Conservation (phyloP, 108 stramenopile species). For the Nitzschia palea region DNA sequence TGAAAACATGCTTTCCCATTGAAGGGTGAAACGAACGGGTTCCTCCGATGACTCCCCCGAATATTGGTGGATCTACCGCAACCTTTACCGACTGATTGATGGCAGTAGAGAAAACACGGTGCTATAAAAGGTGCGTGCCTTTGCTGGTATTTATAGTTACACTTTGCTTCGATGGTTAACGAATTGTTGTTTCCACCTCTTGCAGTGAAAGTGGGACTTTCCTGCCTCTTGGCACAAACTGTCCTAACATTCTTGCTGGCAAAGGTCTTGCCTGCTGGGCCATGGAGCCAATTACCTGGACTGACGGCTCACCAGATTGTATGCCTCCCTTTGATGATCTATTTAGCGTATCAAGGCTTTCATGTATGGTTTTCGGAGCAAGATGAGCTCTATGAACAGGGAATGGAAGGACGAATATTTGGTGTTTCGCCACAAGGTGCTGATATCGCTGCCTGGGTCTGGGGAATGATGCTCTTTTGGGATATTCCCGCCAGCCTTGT, state of each 20-base stretch:
- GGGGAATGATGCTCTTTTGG: conserved; percentile 51
- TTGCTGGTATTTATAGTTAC: too few relatives aligned
- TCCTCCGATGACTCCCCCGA: too few relatives aligned
- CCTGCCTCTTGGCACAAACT: background rate
- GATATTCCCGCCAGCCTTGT: conserved; percentile 48
- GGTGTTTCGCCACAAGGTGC: conserved; percentile 6
- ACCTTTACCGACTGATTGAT: too few relatives aligned
- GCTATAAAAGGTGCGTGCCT: too few relatives aligned
- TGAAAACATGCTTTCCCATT: too few relatives aligned
- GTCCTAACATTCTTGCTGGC: conserved; percentile 2
- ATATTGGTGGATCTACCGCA: too few relatives aligned
- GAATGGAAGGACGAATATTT: background rate
- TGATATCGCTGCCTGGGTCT: conserved; percentile 11
- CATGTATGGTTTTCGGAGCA: conserved; percentile 30
- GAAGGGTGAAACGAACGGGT: too few relatives aligned
- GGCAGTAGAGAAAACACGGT: too few relatives aligned
- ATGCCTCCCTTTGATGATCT: conserved; percentile 54
- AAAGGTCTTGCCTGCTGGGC: conserved; percentile 28
- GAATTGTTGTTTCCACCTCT: background rate
- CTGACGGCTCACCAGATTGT: conserved; percentile 65
- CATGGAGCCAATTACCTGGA: conserved; percentile 50
- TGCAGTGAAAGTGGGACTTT: conserved; percentile 1
- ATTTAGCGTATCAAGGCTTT: conserved; percentile 45
- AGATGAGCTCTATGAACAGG: background rate
- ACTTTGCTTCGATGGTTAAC: background rate